Evolutionary conservation across 2,329 filamentous ascomycete species (phyloP), one percentile per base, ranked within the genome.

Genomic region (Xylariaceae sp.): DNA sequence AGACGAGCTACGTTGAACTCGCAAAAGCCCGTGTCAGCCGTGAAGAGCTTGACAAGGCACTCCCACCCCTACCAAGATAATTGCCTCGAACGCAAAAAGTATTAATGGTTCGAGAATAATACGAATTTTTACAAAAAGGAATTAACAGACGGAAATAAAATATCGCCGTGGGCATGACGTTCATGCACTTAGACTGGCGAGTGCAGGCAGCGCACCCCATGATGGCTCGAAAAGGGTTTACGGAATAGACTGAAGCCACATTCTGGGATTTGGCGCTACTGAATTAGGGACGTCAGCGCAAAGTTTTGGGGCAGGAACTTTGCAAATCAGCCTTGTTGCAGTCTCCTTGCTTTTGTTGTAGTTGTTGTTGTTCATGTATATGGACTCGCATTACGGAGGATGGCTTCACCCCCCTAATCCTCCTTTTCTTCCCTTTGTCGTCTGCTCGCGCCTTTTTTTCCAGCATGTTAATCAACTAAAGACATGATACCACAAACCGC

Each of bases 21-120:
- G 79, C 68, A 11, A 72, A 73, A 44, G 63, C 71, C 35, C 74
- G 72, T 61, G 66, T 83, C 59, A 82, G 81, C 70, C 78, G 78
- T 51, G 80, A 83, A 47, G 85, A 83, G 64, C 73, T 86, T 49
- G 81, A 86, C 65, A 87, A 87, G 73, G 78, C 78, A 9, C 71
- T 87, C 51, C 84, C 84, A 5, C 81, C 83, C 2, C 70, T 87
- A 50, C 84, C 84, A 6, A 59, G 60, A 48, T 69, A 61, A 62
- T 49, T 18, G 51, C 11, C 13, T 5, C 23, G 9, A 23, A 30
- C 8, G 48, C 39, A 55, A 6, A 13, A 13, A 45, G 13, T n/a
- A 35, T 39, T 15, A 9, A 35, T n/a, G 9, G 35, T 44, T 10
- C 9, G 39, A 39, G 30, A 13, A 11, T 15, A 45, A 39, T n/a